A percentile compares a stretch with the other conserved stretches of the same genome.
These are phyloP conservation scores for Sordaria brevicollis DNA, from an alignment of 495 filamentous ascomycete genomes.

Conservation along the genomic window DNA sequence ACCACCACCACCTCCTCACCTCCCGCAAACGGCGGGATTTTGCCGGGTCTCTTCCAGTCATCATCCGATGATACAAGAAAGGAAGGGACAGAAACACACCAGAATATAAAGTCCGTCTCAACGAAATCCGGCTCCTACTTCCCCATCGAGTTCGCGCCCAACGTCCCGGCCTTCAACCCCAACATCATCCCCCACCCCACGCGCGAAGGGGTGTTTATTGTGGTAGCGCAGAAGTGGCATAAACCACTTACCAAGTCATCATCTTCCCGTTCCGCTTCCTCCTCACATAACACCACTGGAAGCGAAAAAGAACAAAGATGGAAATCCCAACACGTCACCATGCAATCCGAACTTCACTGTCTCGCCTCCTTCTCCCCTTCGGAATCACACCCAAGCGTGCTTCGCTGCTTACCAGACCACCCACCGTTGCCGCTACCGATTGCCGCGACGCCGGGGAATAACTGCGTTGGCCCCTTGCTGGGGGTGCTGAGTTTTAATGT, in stretches of 20 bases:
- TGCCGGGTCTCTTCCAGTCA: not conserved
- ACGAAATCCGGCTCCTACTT: constrained; percentile 31
- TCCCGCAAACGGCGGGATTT: not conserved
- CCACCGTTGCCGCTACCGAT: constrained; percentile 30
- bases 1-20: not conserved
- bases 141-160: constrained; percentile 28
- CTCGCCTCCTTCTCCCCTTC: constrained; percentile 22
- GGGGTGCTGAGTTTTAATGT: constrained; percentile 23
- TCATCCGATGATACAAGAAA: not conserved
- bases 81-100: constrained; percentile 10
- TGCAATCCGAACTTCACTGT: constrained; percentile 32
- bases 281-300: not conserved
- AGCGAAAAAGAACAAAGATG: no score
- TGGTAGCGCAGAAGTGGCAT: constrained; percentile 30
- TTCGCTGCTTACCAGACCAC: not conserved
- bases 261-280: not conserved
- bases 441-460: constrained; percentile 26
- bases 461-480: constrained; percentile 29
- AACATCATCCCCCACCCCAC: constrained; percentile 44
- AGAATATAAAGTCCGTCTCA: constrained; percentile 33
- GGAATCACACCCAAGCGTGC: not conserved
- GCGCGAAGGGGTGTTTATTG: constrained; percentile 31
- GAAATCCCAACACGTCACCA: not conserved
- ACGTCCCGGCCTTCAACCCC: constrained; percentile 32
- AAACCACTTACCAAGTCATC: not conserved